Evolutionary conservation across 2,329 filamentous ascomycete genomes (phyloP).

Genomic region (Alternaria sp.): DNA sequence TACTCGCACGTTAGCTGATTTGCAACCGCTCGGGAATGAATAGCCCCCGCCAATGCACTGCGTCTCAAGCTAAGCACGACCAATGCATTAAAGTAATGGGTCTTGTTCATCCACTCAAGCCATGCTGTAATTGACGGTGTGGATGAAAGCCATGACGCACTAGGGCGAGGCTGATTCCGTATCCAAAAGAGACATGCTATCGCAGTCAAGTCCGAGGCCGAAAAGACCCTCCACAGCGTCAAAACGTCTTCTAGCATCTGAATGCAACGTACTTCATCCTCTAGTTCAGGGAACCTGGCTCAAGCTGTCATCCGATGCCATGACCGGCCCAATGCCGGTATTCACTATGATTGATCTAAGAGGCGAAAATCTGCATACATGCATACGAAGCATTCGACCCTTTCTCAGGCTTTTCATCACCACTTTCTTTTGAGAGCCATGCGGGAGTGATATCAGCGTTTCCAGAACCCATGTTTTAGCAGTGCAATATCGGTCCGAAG

Average conservation of each 20-base stretch:
- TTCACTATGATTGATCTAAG: not conserved
- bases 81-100: not conserved
- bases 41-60: not conserved
- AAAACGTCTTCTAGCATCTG: not conserved
- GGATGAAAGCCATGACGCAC: not conserved
- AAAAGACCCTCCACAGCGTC: not conserved
- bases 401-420: not conserved
- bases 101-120: not conserved
- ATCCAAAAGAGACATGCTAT: not conserved
- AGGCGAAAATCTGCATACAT: not conserved
- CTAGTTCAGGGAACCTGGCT: not conserved
- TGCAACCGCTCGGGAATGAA: constrained; percentile 1
- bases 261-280: not conserved
- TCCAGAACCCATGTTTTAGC: not conserved
- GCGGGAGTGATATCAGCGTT: not conserved
- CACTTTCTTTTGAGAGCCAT: not conserved
- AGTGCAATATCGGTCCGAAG: constrained; percentile 1
- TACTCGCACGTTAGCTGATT: not conserved
- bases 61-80: not conserved
- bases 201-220: not conserved
- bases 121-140: not conserved
- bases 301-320: not conserved
- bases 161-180: constrained; percentile 13
- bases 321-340: not conserved
- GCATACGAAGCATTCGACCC: constrained; percentile 6